Evolutionary conservation across 345 rosid species (phyloP), one percentile per base, ranked within the genome.

Genomic region (Ailanthus altissimus): DNA sequence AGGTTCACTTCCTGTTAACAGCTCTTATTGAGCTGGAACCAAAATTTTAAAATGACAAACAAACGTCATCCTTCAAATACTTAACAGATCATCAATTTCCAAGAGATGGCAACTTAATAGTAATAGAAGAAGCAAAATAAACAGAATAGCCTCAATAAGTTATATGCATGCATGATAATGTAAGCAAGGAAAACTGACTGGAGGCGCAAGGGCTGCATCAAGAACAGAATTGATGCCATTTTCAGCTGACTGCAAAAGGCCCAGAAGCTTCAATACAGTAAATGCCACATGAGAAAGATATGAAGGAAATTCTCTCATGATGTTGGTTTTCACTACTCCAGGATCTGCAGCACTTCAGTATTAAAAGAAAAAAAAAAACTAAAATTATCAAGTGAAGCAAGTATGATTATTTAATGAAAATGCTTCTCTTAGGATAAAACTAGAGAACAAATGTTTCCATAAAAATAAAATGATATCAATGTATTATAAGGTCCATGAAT

Each of bases 291-390:
- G 42, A 67, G 92, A 86, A 70, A 93, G 80, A 72, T 40, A 88
- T 0, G 73, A 75, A 75, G 99, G 98, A 81, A 93, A 70, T 85
- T 96, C 99, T 76, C 92, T 88, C 99, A 91, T 90, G 83, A 96
- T 90, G 76, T 91, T 89, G 57, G 99, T 96, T 81, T 88, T 67
- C 23, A 89, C 99, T 0, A 66, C 81, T 83, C 98, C 99, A 73
- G 98, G 99, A 87, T 96, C 99, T 14, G 86, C 94, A 73, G 96
- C 90, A 83, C 99, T 93, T 77, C 47, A 80, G 67, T 62, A 50
- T 61, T 54, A 40, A 74, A 71, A 23, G 50, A 47, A 78, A 78
- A 21, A 78, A 59, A 46, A 53, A 60, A 72, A 42, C 15, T 47
- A 13, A 67, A 70, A 13, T 21, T n/a, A 73, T 59, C 42, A 76